Conservation (phyloP, 1,139 yeast genomes). For the Kazachstania sp. region DNA sequence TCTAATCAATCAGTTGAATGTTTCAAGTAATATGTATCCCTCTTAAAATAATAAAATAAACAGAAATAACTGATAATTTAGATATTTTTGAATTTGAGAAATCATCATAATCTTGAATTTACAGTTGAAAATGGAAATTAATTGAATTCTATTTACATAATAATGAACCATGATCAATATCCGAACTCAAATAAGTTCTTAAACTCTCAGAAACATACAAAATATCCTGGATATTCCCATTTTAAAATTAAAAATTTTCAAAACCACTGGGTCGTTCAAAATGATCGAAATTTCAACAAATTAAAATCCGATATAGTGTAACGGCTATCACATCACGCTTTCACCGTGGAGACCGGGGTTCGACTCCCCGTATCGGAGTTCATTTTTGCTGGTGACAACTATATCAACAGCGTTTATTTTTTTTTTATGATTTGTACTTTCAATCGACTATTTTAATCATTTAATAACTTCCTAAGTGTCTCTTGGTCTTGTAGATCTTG, state of each 20-base stretch:
- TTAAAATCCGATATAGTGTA: conserved; percentile 8
- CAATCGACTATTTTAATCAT: not conserved
- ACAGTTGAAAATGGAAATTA: too few relatives aligned
- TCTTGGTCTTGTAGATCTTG: conserved; percentile 13
- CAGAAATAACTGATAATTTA: too few relatives aligned
- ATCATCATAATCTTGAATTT: too few relatives aligned
- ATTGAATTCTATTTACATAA: too few relatives aligned
- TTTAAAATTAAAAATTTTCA: not conserved
- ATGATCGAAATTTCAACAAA: not conserved
- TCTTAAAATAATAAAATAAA: too few relatives aligned
- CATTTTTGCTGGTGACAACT: not conserved
- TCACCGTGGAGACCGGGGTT: conserved; percentile 10
- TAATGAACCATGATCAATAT: too few relatives aligned
- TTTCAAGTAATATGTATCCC: too few relatives aligned
- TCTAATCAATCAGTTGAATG: too few relatives aligned
- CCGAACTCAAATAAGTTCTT: too few relatives aligned
- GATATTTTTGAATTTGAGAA: too few relatives aligned
- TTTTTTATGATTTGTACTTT: too few relatives aligned
- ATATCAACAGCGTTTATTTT: not conserved
- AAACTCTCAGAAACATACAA: not conserved
- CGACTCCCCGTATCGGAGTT: conserved; percentile 8
- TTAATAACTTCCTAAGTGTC: conserved; percentile 5
- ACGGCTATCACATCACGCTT: conserved; percentile 10
- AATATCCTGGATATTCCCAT: not conserved
- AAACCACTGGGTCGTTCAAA: not conserved